Evolutionary conservation across 371 early-diverging fungal species (phyloP), one percentile per base, ranked within the genome.

Genomic region (Mortierella sp.): DNA sequence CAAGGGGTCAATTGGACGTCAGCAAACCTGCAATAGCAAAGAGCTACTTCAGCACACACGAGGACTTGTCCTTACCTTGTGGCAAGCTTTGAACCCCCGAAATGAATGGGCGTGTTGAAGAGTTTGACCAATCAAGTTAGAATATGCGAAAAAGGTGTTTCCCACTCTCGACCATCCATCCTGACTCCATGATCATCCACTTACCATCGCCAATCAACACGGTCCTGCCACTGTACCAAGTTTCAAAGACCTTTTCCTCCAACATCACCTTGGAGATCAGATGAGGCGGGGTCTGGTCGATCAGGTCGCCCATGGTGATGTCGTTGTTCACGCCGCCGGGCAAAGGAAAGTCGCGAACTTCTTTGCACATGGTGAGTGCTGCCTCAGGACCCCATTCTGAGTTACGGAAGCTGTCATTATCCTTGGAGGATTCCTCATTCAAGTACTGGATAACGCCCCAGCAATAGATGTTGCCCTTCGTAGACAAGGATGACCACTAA

Each of bases 361-460:
- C 71, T 14, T 56, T 54, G 41, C 60, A 58, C 71, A 71, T 71
- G 8, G 59, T 39, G 2, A 51, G 54, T 4, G 65, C 57, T 0
- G 56, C 51, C 21, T 64, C 71, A 1, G 60, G 29, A n/a, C 71
- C 64, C 71, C 71, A 71, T 8, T 71, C 64, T 7, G 65, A 64
- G 48, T 45, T 50, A 19, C 71, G 39, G 57, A 71, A 71, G 17
- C 47, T 52, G 25, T 62, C 69, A 21, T 62, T 49, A n/a, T 25
- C 22, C 29, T 60, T 46, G 3, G 37, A 34, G 0, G 56, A 31
- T 14, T 50, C 54, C 0, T 49, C 43, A 27, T 56, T 46, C 21
- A 67, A 29, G 28, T 63, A 57, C 31, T 56, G 52, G 8, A 56
- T 19, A 0, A 70, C 63, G 31, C 39, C 54, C 63, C 63, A 70